phyloP scores from a whole-genome alignment of 2,329 filamentous ascomycete species.

The Didymella segeticola region DNA sequence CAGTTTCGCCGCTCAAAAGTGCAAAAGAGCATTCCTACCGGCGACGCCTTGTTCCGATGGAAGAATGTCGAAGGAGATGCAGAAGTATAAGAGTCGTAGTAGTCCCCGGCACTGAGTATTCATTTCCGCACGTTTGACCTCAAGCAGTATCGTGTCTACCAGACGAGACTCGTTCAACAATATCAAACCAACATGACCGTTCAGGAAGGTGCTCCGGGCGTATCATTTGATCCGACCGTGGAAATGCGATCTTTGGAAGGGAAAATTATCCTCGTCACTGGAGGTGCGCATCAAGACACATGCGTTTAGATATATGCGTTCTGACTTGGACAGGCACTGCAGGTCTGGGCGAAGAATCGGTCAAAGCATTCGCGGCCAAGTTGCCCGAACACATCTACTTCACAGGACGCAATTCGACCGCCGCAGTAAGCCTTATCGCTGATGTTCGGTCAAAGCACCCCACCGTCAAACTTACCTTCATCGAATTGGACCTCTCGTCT shows the following conservation, averaged over 20 bases:
- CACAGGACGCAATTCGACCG: constrained; percentile 47
- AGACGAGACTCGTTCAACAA: background rate
- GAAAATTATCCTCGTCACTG: constrained; percentile 35
- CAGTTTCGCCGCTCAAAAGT: background rate
- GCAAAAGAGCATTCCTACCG: background rate
- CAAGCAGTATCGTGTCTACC: background rate
- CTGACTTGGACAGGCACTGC: constrained; percentile 43
- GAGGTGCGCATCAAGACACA: constrained; percentile 16
- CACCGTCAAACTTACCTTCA: constrained; percentile 36
- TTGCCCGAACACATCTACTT: constrained; percentile 53
- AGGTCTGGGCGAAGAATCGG: constrained; percentile 53
- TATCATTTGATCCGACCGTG: background rate
- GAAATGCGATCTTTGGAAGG: constrained; percentile 29
- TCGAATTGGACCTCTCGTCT: constrained; percentile 48
- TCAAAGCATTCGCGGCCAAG: constrained; percentile 51
- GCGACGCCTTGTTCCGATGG: background rate
- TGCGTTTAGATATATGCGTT: background rate
- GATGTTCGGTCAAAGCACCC: constrained; percentile 38
- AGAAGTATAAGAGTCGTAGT: background rate
- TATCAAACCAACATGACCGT: background rate
- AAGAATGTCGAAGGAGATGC: background rate
- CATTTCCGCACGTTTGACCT: background rate
- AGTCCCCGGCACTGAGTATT: too few relatives aligned
- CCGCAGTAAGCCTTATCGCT: constrained; percentile 44
- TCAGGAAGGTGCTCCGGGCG: background rate